Evolutionary conservation across 192 early-diverging fungal genomes (phyloP), one percentile per base, ranked within the genome.

Genomic region (Physocladia obscura): DNA sequence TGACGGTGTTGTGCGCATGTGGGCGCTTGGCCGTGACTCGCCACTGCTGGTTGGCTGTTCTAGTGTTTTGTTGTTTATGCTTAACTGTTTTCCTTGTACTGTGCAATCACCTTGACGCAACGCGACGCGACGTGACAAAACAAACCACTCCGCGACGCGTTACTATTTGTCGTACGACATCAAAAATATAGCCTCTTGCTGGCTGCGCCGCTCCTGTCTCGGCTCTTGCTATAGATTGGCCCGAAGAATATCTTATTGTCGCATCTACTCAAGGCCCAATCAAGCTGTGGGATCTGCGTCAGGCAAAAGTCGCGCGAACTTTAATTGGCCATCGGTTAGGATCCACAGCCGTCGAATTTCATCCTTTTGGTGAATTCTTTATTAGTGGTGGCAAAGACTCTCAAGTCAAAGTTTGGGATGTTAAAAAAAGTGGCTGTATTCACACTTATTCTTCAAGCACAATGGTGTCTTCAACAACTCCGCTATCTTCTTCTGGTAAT

Each of bases 341-440:
- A n/a, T 70, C 74, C 0, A 71, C 62, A 26, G 62, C 68, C 50
- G 75, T 88, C 49, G 83, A 88, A 62, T 88, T 84, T 74, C 87
- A 88, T 73, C 87, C 87, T 0, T 88, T 86, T 73, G 87, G 87
- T 24, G 87, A 88, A 31, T 88, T 88, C 59, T 88, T 88, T 69
- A 85, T 86, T 1, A 85, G 83, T 2, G 86, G 82, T 19, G 88
- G 86, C 1, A 34, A 47, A 8, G 87, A 88, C 57, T 51, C 55
- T 22, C 62, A 81, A 0, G 74, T 86, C 6, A 88, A 88, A 62
- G 78, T 88, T 2, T 88, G 87, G 87, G 87, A 88, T 61, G 79
- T 88, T 13, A 51, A 82, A 48, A 69, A 85, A 30, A 88, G 82
- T 67, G 83, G 82, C 1, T 88, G 82, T 61, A 85, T 88, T 52